Percentiles rank a stretch among this genome's conserved stretches.
phyloP scores from a whole-genome alignment of 2,329 filamentous ascomycete species.

The Ceratocystis lukuohia region DNA sequence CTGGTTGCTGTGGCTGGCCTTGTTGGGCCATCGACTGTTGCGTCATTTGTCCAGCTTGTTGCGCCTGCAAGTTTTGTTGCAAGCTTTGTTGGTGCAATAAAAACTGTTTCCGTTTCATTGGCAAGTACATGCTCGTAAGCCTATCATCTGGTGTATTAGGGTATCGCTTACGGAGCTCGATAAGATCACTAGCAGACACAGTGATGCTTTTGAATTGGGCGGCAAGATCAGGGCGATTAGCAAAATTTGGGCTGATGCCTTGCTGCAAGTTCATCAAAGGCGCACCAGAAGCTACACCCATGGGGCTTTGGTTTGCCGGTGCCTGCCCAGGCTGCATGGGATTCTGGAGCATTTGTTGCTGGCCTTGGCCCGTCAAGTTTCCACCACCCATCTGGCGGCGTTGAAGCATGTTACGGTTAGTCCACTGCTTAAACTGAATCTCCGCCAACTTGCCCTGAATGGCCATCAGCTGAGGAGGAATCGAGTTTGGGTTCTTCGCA shows the following conservation, averaged over 20 bases:
- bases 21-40: constrained; percentile 22
- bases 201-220: constrained; percentile 2
- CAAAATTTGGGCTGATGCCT: neutral
- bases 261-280: neutral
- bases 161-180: neutral
- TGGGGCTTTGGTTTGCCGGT: constrained; percentile 9
- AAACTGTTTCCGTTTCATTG: neutral
- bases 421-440: constrained; percentile 23
- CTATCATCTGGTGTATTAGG: constrained; percentile 4
- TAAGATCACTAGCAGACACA: neutral
- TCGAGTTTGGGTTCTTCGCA: constrained; percentile 28
- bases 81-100: constrained; percentile 27
- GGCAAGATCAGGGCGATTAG: neutral
- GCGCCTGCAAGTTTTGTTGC: constrained; percentile 23
- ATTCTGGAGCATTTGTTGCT: neutral
- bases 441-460: constrained; percentile 21
- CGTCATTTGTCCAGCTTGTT: constrained; percentile 23
- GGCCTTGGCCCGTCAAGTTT: neutral
- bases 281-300: constrained; percentile 20
- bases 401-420: constrained; percentile 6
- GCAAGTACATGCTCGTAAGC: neutral
- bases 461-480: constrained; percentile 17
- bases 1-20: constrained; percentile 18
- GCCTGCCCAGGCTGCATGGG: constrained; percentile 9
- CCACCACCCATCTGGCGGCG: constrained; percentile 1